A percentile compares a stretch with the other conserved stretches of the same genome.
phyloP scores from a whole-genome alignment of 1,284 basidiomycete genomes.

The Erythrobasidium hasegawianum region DNA sequence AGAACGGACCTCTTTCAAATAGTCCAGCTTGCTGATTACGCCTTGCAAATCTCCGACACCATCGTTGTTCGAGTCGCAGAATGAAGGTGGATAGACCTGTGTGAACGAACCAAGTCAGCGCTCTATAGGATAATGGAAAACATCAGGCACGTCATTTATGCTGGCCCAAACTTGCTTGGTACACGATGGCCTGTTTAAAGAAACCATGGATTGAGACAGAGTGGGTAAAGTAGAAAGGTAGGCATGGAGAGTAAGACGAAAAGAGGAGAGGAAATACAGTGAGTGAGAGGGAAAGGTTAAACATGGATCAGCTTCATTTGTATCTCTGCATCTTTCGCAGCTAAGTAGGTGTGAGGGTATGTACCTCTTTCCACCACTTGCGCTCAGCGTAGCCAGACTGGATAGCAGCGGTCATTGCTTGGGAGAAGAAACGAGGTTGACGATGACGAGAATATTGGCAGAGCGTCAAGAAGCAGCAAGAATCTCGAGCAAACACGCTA shows the following conservation, averaged over 20 bases:
- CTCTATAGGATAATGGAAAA: no score
- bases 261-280: no score
- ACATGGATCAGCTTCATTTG: no score
- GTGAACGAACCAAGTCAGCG: background rate
- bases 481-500: no score
- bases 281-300: no score
- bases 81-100: constrained; percentile 51
- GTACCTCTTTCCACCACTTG: constrained; percentile 2
- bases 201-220: no score
- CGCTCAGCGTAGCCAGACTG: constrained; percentile 2
- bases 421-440: no score
- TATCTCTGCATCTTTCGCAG: background rate
- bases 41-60: constrained; percentile 71
- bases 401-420: background rate
- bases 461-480: no score
- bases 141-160: background rate
- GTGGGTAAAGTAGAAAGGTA: no score
- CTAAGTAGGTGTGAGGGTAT: background rate
- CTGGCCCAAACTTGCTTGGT: background rate
- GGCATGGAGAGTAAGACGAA: no score
- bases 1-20: constrained; percentile 67
- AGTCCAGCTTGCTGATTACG: constrained; percentile 62
- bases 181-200: background rate
- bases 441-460: no score
- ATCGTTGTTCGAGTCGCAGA: constrained; percentile 68